Base-by-base conservation (phyloP, 768 basidiomycete species). In the Zangia roseola region DNA sequence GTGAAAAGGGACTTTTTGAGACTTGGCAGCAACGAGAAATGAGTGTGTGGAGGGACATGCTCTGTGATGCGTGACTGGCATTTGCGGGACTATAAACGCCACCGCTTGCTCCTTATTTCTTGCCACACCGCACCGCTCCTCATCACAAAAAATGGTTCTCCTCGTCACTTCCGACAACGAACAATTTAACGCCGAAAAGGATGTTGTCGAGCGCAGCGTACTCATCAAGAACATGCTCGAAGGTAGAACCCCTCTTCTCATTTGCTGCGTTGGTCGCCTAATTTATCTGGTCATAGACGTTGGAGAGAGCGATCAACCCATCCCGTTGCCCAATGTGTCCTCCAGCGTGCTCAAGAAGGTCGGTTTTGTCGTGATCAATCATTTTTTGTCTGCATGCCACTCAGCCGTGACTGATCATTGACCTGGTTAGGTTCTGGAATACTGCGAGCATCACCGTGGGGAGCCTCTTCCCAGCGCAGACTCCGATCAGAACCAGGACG, bases 171-270 rank as follows among this genome's bases (percentile, higher is more conserved):
- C 95, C 39, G 97, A 99, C 70, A 93, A 91, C 59, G 97, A 97
- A 72, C 83, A 87, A 55, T 99, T 95, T 74, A 78, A 80, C 44
- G 89, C 94, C 56, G 94, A 97, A 67, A 91, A 86, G 71, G 90
- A 94, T 48, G 91, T 99, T 48, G 92, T 92, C 47, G 91, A 94
- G 74, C 90, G 97, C 69, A 88, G 84, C 54, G 93, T 95, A 10
- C 82, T 99, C 61, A 97, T 99, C 72, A 97, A 95, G 80, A 95
- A 97, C 78, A 97, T 99, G 97, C 88, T 98, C 45, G 97, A 98
- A 73, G 97, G 97, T 91, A 49, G 60, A 7, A 33, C 49, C 49
- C 44, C 31, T 42, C 10, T 47, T 43, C 43, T 52, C 34, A 30
- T 38, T 17, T 33, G 16, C 23, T 23, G 19, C 21, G n/a, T 40